Percentiles rank a stretch among this genome's conserved stretches.
Conservation (phyloP, 78 protist genomes). For the Dictyostelium citrinum region DNA sequence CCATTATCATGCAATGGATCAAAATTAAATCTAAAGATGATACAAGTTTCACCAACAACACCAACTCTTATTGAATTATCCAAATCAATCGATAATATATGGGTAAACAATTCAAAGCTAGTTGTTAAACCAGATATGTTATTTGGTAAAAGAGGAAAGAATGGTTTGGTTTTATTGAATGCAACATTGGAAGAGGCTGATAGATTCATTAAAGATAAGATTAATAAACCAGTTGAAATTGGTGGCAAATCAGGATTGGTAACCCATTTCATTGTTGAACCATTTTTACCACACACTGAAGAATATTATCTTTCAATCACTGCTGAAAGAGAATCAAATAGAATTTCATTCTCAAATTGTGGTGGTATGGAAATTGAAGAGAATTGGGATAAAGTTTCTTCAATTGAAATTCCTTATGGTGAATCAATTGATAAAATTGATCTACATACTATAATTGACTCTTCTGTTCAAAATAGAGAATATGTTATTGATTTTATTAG, state of each 20-base stretch:
- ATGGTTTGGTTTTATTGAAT: slow-evolving; percentile 82
- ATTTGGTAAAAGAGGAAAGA: slow-evolving; percentile 89
- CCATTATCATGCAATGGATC: slow-evolving; percentile 22
- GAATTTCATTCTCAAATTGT: slow-evolving; percentile 76
- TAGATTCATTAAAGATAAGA: slow-evolving; percentile 76
- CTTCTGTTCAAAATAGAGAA: slow-evolving; percentile 14
- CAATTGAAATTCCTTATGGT: slow-evolving; percentile 44
- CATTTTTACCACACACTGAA: slow-evolving; percentile 86
- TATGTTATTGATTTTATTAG: slow-evolving; percentile 43
- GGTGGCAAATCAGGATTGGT: slow-evolving; percentile 74
- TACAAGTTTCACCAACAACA: slow-evolving; percentile 35
- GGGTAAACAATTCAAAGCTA: slow-evolving; percentile 61
- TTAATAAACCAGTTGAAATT: slow-evolving; percentile 47
- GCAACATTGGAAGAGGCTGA: slow-evolving; percentile 80
- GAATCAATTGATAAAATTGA: slow-evolving; percentile 21
- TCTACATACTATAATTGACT: slow-evolving; percentile 10
- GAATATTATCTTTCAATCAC: slow-evolving; percentile 89
- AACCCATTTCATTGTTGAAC: slow-evolving; percentile 87
- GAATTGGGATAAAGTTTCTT: slow-evolving; percentile 50
- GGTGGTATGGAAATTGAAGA: slow-evolving; percentile 94
- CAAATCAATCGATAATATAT: slow-evolving; percentile 4
- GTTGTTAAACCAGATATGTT: slow-evolving; percentile 94
- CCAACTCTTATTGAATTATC: slow-evolving; percentile 3
- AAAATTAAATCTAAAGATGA: slow-evolving; percentile 23
- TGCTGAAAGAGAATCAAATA: slow-evolving; percentile 78